These are phyloP conservation scores for Tuber borchii DNA, from an alignment of 495 filamentous ascomycete genomes.

Conservation along the genomic window DNA sequence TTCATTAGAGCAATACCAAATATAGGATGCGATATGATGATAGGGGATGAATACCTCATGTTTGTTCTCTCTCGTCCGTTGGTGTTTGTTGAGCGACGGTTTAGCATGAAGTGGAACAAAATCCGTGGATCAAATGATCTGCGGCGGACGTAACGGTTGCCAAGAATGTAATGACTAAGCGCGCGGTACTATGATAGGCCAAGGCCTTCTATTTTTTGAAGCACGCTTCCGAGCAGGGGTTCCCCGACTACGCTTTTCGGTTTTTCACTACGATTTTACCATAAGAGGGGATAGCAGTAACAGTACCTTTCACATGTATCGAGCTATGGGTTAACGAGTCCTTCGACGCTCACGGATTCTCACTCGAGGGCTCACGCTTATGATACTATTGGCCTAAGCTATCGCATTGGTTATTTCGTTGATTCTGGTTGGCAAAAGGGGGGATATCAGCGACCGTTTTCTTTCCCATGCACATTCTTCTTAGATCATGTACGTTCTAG, in stretches of 20 bases:
- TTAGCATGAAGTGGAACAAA: neutral
- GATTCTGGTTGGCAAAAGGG: neutral
- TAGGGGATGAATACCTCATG: conserved; percentile 15
- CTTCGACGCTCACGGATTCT: neutral
- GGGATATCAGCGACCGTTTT: neutral
- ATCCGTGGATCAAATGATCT: conserved; percentile 1
- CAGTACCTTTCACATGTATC: neutral
- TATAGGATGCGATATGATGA: neutral
- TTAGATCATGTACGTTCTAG: neutral
- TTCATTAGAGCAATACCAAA: conserved; percentile 16
- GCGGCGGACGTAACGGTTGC: neutral
- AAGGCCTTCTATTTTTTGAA: neutral
- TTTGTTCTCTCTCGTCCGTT: conserved; percentile 15
- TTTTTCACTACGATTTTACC: neutral
- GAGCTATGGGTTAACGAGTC: neutral
- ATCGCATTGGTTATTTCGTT: neutral
- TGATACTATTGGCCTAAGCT: neutral
- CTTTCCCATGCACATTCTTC: neutral
- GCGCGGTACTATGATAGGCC: neutral
- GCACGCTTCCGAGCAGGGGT: neutral
- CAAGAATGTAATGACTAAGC: conserved; percentile 4
- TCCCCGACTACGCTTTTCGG: neutral
- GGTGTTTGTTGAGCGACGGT: conserved; percentile 8
- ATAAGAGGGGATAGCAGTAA: neutral
- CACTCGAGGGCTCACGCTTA: neutral